Percentiles rank a stretch among this genome's conserved stretches.
These are phyloP conservation scores for Candida wancherniae DNA, from an alignment of 805 yeast genomes.

Conservation along the genomic window DNA sequence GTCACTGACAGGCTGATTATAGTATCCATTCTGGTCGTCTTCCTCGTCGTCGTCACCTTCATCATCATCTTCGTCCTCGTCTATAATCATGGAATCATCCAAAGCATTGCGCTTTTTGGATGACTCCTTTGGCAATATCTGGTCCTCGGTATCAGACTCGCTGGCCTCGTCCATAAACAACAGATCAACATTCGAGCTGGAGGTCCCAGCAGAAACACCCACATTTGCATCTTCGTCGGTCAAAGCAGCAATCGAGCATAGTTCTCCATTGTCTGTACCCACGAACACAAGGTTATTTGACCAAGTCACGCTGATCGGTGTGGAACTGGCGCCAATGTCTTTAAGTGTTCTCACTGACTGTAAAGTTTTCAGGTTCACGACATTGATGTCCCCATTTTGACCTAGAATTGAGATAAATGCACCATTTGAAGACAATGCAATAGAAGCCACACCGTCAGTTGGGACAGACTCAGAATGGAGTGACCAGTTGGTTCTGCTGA, in stretches of 20 bases:
- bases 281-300: conserved; percentile 27
- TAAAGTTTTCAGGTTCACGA: conserved; percentile 50
- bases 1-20: conserved; percentile 13
- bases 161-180: conserved; percentile 17
- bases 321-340: conserved; percentile 24
- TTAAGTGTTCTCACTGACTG: conserved; percentile 22
- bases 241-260: conserved; percentile 21
- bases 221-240: conserved; percentile 5
- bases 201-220: conserved; percentile 1
- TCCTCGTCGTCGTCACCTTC: conserved; percentile 9
- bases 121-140: conserved; percentile 23
- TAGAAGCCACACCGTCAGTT: too few relatives aligned
- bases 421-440: conserved; percentile 57
- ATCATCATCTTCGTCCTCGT: conserved; percentile 28
- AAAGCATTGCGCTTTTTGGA: conserved; percentile 21
- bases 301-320: conserved; percentile 28
- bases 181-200: conserved; percentile 10
- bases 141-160: conserved; percentile 13
- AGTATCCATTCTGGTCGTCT: conserved; percentile 7
- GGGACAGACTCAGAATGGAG: conserved; percentile 1
- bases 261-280: conserved; percentile 42
- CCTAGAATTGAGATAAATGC: too few relatives aligned
- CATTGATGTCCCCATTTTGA: conserved; percentile 43
- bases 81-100: conserved; percentile 35
- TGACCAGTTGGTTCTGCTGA: conserved; percentile 36